These are phyloP conservation scores for Hypoxylon sp. DNA, from an alignment of 2,329 filamentous ascomycete species.

Conservation along the genomic window DNA sequence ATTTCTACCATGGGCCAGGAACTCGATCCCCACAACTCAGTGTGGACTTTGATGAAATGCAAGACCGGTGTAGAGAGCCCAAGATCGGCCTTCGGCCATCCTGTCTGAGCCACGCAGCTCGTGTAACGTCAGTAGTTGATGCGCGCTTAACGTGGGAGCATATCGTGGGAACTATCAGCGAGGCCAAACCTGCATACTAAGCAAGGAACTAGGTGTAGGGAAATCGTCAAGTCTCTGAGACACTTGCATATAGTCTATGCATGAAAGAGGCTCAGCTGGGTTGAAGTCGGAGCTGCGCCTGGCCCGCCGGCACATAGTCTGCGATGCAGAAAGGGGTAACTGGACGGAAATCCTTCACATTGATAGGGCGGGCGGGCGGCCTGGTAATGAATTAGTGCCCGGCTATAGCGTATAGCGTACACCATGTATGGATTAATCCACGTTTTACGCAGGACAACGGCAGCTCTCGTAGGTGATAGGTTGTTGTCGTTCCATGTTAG, in stretches of 20 bases:
- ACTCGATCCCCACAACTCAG: neutral
- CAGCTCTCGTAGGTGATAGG: conserved; percentile 14
- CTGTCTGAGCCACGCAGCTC: conserved; percentile 29
- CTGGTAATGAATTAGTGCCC: conserved; percentile 5
- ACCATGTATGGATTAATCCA: conserved; percentile 11
- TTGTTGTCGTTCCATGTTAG: conserved; percentile 4
- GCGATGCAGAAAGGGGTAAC: conserved; percentile 10
- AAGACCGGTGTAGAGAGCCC: conserved; percentile 8
- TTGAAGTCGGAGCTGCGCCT: conserved; percentile 23
- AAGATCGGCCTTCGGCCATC: conserved; percentile 19
- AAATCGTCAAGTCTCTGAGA: conserved; percentile 24
- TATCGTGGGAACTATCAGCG: conserved; percentile 11
- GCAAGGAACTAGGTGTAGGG: conserved; percentile 14
- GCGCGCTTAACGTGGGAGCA: conserved; percentile 30
- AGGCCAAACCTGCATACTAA: conserved; percentile 8
- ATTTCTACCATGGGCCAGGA: neutral
- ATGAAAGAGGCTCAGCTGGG: conserved; percentile 32
- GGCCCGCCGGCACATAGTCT: conserved; percentile 7
- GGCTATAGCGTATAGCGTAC: neutral
- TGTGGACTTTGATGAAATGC: neutral
- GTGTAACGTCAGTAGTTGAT: conserved; percentile 29
- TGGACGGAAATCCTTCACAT: conserved; percentile 15
- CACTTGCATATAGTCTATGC: conserved; percentile 30
- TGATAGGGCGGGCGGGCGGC: conserved; percentile 11
- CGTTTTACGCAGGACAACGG: conserved; percentile 12